These are phyloP conservation scores for Vachellia pachyceras DNA, from an alignment of 306 rosid genomes.

Conservation along the genomic window DNA sequence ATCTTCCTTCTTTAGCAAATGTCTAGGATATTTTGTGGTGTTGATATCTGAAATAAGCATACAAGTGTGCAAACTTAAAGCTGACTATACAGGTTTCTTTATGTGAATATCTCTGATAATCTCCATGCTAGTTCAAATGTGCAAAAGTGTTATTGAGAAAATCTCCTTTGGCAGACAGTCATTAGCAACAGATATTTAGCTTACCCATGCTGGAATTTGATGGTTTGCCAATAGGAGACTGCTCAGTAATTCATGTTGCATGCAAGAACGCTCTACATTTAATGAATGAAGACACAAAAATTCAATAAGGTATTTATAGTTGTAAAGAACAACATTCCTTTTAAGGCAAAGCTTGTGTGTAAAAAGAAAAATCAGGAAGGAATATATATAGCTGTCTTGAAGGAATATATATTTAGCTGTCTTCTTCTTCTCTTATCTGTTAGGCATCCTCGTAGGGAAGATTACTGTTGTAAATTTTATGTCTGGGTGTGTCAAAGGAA, in stretches of 20 bases:
- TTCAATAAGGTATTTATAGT: conserved; percentile 3
- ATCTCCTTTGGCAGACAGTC: conserved; percentile 37
- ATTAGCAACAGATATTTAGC: neutral
- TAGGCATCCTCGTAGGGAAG: conserved; percentile 14
- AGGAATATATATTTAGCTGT: conserved; percentile 1
- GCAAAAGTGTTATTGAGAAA: conserved; percentile 14
- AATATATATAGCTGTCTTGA: too few species aligned
- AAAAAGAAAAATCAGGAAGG: neutral
- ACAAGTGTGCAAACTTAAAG: neutral
- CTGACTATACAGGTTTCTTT: neutral
- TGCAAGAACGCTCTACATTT: neutral
- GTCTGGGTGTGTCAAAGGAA: too few species aligned
- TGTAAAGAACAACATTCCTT: neutral
- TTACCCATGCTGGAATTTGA: too few species aligned
- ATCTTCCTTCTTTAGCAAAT: neutral
- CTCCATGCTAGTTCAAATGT: neutral
- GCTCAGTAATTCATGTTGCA: conserved; percentile 24
- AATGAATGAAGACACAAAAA: neutral
- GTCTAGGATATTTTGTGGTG: neutral
- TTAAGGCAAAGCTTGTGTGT: neutral
- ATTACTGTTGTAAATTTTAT: too few species aligned
- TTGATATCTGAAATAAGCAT: neutral
- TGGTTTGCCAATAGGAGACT: conserved; percentile 29
- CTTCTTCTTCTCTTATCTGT: neutral
- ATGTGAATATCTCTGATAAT: neutral